These are phyloP conservation scores for Helenozyma rhizophorensis DNA, from an alignment of 805 yeast species.

Conservation along the genomic window DNA sequence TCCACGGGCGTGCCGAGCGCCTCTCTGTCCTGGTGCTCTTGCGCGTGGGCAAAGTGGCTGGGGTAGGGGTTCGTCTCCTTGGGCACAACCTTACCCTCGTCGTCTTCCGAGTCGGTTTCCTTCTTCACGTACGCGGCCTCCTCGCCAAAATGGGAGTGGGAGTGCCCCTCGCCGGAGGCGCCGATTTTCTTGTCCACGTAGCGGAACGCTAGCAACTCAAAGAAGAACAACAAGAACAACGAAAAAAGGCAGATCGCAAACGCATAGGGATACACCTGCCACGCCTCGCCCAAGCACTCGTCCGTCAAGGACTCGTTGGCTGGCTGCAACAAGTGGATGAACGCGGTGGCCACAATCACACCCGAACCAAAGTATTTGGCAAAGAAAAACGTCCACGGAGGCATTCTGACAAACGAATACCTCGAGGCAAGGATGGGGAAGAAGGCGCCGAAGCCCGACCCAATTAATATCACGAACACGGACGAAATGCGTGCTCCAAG, in stretches of 20 bases:
- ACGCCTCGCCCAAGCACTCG: conserved; percentile 61
- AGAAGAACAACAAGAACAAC: conserved; percentile 47
- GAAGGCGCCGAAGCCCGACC: conserved; percentile 52
- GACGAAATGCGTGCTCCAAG: conserved; percentile 55
- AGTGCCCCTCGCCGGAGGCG: conserved; percentile 26
- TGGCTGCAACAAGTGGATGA: conserved; percentile 68
- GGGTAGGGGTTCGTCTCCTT: conserved; percentile 24
- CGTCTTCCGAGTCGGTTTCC: conserved; percentile 14
- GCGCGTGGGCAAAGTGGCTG: conserved; percentile 42
- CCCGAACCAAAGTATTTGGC: conserved; percentile 82
- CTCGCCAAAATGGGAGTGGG: conserved; percentile 57
- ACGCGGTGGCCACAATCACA: conserved; percentile 77
- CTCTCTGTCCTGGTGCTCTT: conserved; percentile 42
- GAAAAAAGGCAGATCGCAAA: conserved; percentile 50
- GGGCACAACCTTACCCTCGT: conserved; percentile 11
- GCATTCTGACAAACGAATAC: conserved; percentile 55
- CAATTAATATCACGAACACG: conserved; percentile 55
- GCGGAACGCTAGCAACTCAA: conserved; percentile 47
- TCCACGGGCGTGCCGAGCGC: conserved; percentile 31
- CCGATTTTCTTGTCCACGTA: conserved; percentile 35
- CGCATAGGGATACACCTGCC: conserved; percentile 50
- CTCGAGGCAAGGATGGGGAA: conserved; percentile 61
- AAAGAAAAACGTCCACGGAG: conserved; percentile 58
- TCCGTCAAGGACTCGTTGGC: conserved; percentile 55
- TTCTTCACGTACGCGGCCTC: conserved; percentile 26